A percentile compares a stretch with the other conserved stretches of the same genome.
These are phyloP conservation scores for Tolypocladium ovalisporum DNA, from an alignment of 2,329 filamentous ascomycete genomes.

Conservation along the genomic window DNA sequence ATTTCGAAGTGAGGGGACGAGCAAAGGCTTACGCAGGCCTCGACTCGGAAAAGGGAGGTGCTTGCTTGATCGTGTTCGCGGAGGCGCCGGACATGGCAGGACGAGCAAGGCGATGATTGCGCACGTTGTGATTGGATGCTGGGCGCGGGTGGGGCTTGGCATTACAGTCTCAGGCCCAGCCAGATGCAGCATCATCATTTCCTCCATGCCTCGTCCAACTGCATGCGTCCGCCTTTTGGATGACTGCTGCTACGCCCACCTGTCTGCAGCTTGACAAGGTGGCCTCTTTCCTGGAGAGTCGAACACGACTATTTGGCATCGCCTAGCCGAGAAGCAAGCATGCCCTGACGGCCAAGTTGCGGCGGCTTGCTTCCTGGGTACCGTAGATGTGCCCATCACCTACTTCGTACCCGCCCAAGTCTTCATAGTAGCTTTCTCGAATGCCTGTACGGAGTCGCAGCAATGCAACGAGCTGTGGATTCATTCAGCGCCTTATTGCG, in stretches of 20 bases:
- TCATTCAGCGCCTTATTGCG: no score
- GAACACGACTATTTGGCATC: background rate
- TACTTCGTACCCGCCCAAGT: no score
- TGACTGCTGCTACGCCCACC: background rate
- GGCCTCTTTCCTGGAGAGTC: background rate
- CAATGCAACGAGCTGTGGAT: no score
- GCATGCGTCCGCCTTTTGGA: background rate
- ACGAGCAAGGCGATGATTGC: background rate
- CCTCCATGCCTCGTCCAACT: background rate
- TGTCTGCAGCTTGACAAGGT: background rate
- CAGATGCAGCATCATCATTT: background rate
- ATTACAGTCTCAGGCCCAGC: background rate
- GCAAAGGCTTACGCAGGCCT: background rate
- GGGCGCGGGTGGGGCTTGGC: background rate
- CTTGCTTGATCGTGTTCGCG: background rate
- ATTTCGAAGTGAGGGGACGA: background rate
- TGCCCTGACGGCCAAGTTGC: background rate
- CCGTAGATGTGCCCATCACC: background rate
- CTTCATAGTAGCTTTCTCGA: no score
- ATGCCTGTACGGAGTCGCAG: no score
- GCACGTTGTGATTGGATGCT: background rate
- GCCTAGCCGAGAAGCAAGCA: background rate
- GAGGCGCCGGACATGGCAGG: background rate
- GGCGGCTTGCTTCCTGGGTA: background rate
- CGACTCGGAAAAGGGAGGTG: background rate